Base-by-base conservation (phyloP, 306 rosid species). In the Sindora glabra region DNA sequence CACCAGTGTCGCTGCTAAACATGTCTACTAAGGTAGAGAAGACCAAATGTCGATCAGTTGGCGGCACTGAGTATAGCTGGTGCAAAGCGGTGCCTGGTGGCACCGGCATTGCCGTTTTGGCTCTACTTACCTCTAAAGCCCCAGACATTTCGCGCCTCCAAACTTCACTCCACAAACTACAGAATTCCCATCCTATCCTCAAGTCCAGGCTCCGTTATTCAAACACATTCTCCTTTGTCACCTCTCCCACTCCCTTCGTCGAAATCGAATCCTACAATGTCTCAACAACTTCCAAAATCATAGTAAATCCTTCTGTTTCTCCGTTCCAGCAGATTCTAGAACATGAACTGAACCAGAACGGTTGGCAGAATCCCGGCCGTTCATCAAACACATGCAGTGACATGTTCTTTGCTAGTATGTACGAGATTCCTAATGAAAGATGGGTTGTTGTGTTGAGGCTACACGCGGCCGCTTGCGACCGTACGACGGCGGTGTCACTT, bases 141-240 rank as follows among this genome's bases (percentile, higher is more conserved):
- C 74, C 57, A 0, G 19, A 68, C 3, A 19, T 63, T 19, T 10
- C 64, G 0, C 52, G 2, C 15, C 68, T 83, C 59, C 79, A 80
- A 68, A 49, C 32, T 4, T 73, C 87, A 27, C 74, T 83, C 41
- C 51, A 65, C 45, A 48, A 53, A 3, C 69, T 86, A 37, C 89
- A 86, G 59, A 68, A 63, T 19, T 48, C 76, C 46, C 89, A 76
- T 39, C 90, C 87, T 5, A 69, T 86, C 74, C 89, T 83, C 75
- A 73, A 51, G 52, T 72, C 87, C 8, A 73, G 48, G 63, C 69
- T 84, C 68, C 77, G 40, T 10, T 39, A 47, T 13, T 38, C 54
- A 5, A 12, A 53, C 17, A 38, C 75, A 0, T 65, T 73, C 46
- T 76, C 83, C 42, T 73, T 78, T 56, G 1, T 60, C 24, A 56